These are phyloP conservation scores for Aspergillus avenaceus DNA, from an alignment of 495 filamentous ascomycete species.

Conservation along the genomic window DNA sequence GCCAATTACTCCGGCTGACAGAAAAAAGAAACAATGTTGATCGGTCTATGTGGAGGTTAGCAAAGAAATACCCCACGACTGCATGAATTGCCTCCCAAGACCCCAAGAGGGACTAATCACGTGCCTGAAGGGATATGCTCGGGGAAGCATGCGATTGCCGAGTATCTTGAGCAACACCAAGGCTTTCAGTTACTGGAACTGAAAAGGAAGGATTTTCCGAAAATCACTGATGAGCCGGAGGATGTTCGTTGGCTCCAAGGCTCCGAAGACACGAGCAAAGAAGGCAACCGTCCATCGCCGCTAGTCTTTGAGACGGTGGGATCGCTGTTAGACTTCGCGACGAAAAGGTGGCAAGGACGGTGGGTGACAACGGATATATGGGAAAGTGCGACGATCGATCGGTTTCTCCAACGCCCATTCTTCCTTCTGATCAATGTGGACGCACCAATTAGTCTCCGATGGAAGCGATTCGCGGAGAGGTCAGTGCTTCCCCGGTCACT, in stretches of 20 bases:
- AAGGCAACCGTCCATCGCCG: slow-evolving; percentile 18
- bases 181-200: slow-evolving; percentile 56
- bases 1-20: no score
- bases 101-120: slow-evolving; percentile 11
- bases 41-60: slow-evolving; percentile 88
- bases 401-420: slow-evolving; percentile 74
- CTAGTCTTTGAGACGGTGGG: slow-evolving; percentile 53
- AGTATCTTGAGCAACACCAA: slow-evolving; percentile 73
- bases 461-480: slow-evolving; percentile 65
- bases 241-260: slow-evolving; percentile 28
- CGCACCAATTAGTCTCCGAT: slow-evolving; percentile 78
- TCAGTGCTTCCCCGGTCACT: slow-evolving; percentile 14
- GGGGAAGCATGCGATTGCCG: slow-evolving; percentile 80
- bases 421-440: slow-evolving; percentile 92
- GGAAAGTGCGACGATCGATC: slow-evolving; percentile 62
- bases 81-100: background rate
- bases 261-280: slow-evolving; percentile 19
- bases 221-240: slow-evolving; percentile 23
- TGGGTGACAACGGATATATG: slow-evolving; percentile 84
- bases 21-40: slow-evolving; percentile 68
- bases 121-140: slow-evolving; percentile 71
- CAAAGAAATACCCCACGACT: slow-evolving; percentile 9
- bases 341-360: slow-evolving; percentile 71
- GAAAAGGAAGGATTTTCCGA: slow-evolving; percentile 12
- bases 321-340: slow-evolving; percentile 75